phyloP scores from a whole-genome alignment of 1,284 basidiomycete species.

The Xerocomus amazonicus region DNA sequence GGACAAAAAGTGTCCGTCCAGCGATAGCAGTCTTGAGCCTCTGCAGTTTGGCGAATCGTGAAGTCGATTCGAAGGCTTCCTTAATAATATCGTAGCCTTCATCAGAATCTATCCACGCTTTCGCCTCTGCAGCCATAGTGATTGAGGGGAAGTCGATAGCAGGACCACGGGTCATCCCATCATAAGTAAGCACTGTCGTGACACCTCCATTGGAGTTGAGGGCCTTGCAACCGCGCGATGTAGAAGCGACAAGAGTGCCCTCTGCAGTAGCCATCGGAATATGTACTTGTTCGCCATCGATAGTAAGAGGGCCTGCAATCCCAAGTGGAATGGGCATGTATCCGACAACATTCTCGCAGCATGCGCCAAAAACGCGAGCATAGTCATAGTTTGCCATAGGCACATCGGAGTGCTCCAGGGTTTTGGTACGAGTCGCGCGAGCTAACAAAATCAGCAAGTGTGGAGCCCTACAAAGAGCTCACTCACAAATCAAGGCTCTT shows the following conservation, averaged over 20 bases:
- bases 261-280: conserved; percentile 99
- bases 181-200: conserved; percentile 88
- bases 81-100: conserved; percentile 80
- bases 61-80: conserved; percentile 91
- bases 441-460: conserved; percentile 44
- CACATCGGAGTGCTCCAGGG: conserved; percentile 80
- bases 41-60: conserved; percentile 83
- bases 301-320: conserved; percentile 91
- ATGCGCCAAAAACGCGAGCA: conserved; percentile 91
- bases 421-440: conserved; percentile 81
- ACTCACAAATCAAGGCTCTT: conserved; percentile 86
- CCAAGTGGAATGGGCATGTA: conserved; percentile 97
- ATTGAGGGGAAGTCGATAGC: conserved; percentile 94
- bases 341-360: conserved; percentile 99
- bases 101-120: conserved; percentile 85
- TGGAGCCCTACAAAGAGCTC: not conserved
- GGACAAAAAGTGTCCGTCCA: conserved; percentile 90
- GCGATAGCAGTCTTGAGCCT: conserved; percentile 84
- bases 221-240: conserved; percentile 97
- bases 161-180: conserved; percentile 98
- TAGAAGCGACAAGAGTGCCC: conserved; percentile 96
- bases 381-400: conserved; percentile 93
- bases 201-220: conserved; percentile 96
- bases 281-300: conserved; percentile 84
- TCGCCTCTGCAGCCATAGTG: conserved; percentile 76